Evolutionary conservation across 345 rosid species (phyloP), one percentile per base, ranked within the genome.

Genomic region (Rhodomyrtus tomentosa): DNA sequence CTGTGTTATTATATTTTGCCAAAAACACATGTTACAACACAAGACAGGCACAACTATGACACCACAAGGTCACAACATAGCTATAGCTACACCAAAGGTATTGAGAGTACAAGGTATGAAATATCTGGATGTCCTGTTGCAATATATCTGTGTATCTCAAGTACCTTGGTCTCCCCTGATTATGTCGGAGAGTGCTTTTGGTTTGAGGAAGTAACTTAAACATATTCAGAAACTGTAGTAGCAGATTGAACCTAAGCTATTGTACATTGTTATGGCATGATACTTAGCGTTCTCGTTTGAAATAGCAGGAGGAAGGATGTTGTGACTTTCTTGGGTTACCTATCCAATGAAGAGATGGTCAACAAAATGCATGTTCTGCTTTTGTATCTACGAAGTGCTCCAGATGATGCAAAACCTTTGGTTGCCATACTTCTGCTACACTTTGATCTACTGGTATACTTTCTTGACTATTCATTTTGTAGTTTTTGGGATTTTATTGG

Each of bases 381-480:
- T 16, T 62, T 89, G 38, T 85, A 90, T 91, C 93, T 91, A 79
- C 93, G 83, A 82, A 90, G 83, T 51, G 88, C 88, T 83, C 89
- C 87, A 62, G 86, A 83, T 76, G 89, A 82, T 55, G 89, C 88
- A 84, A 88, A 82, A 84, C 93, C 93, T 42, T 81, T 90, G 82
- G 88, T 90, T 86, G 91, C 93, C 45, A 83, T 89, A 49, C 91
- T 93, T 51, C 87, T 92, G 54, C 81, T 93, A 81, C 92, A 90
- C 87, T 86, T 93, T 38, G 92, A 91, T 86, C 90, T 88, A 76
- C 83, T 87, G 91, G 96, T 93, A 87, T 56, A 83, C 81, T 85
- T 13, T 55, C 59, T 51, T 16, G 40, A 73, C 3, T 76, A 27
- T 54, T 54, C 36, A 10, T 82, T 5, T 27, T 36, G 76, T 68